These are phyloP conservation scores for Penicillium sp. DNA, from an alignment of 2,329 filamentous ascomycete species.

Conservation along the genomic window DNA sequence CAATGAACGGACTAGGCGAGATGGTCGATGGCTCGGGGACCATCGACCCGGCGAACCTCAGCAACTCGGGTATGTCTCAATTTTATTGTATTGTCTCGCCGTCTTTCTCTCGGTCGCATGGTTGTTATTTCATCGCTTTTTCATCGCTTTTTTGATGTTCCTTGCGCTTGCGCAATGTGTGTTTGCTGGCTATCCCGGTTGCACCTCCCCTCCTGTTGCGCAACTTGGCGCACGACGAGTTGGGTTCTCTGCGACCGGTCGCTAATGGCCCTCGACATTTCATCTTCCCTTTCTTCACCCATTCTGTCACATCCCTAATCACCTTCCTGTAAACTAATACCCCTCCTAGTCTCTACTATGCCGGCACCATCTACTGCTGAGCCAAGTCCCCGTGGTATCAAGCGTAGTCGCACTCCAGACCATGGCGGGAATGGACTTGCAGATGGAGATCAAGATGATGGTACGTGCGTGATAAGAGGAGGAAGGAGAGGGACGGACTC, in stretches of 20 bases:
- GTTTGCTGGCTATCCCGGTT: constrained; percentile 10
- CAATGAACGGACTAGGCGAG: constrained; percentile 68
- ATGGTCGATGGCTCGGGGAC: constrained; percentile 78
- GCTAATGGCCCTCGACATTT: constrained; percentile 14
- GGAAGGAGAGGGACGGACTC: neutral
- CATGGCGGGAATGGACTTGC: constrained; percentile 63
- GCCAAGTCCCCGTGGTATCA: constrained; percentile 70
- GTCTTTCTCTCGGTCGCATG: constrained; percentile 21
- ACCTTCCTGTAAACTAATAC: constrained; percentile 42
- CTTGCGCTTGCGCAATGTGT: constrained; percentile 1
- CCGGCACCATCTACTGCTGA: constrained; percentile 53
- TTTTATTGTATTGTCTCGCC: constrained; percentile 15
- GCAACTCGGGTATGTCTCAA: constrained; percentile 71
- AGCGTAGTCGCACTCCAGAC: constrained; percentile 80
- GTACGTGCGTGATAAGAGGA: constrained; percentile 62
- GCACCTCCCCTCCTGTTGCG: constrained; percentile 13
- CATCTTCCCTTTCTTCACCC: constrained; percentile 16
- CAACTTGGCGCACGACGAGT: constrained; percentile 15
- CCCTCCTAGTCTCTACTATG: constrained; percentile 44
- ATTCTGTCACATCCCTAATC: constrained; percentile 28
- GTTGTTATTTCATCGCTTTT: constrained; percentile 26
- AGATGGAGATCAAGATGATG: constrained; percentile 71
- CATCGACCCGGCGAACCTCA: constrained; percentile 88
- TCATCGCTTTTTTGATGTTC: constrained; percentile 16
- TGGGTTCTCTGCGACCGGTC: neutral